phyloP scores from a whole-genome alignment of 139 green algal species.

The Chlorella sorokiniana region DNA sequence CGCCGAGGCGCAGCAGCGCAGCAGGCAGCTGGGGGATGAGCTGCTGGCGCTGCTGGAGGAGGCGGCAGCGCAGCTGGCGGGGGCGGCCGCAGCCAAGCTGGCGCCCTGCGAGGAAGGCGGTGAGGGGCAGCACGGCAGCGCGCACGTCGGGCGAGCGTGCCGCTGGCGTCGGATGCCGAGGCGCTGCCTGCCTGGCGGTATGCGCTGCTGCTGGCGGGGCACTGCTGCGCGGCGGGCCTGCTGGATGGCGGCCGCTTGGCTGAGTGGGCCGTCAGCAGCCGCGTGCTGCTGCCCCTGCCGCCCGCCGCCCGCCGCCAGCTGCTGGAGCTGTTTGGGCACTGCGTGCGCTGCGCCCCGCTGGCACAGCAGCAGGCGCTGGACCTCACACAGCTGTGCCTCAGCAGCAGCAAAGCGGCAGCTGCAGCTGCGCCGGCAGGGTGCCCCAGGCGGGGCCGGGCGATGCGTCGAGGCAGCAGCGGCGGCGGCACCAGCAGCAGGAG shows the following conservation, averaged over 20 bases:
- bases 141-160: background rate
- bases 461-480: background rate
- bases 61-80: background rate
- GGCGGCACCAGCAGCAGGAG: background rate
- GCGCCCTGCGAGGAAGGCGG: no score
- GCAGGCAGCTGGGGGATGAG: slow-evolving; percentile 24
- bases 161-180: background rate
- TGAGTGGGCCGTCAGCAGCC: slow-evolving; percentile 13
- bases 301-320: background rate
- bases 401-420: background rate
- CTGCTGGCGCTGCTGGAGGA: slow-evolving; percentile 15
- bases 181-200: background rate
- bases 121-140: background rate
- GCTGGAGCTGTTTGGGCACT: background rate
- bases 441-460: background rate
- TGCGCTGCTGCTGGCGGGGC: slow-evolving; percentile 11
- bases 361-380: slow-evolving; percentile 23
- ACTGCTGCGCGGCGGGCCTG: slow-evolving; percentile 20
- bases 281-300: slow-evolving; percentile 25
- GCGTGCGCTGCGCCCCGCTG: background rate
- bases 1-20: slow-evolving; percentile 18
- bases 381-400: background rate
- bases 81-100: background rate
- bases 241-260: background rate
- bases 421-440: background rate